These are phyloP conservation scores for Ustilago esculenta DNA, from an alignment of 1,284 basidiomycete genomes.

Conservation along the genomic window DNA sequence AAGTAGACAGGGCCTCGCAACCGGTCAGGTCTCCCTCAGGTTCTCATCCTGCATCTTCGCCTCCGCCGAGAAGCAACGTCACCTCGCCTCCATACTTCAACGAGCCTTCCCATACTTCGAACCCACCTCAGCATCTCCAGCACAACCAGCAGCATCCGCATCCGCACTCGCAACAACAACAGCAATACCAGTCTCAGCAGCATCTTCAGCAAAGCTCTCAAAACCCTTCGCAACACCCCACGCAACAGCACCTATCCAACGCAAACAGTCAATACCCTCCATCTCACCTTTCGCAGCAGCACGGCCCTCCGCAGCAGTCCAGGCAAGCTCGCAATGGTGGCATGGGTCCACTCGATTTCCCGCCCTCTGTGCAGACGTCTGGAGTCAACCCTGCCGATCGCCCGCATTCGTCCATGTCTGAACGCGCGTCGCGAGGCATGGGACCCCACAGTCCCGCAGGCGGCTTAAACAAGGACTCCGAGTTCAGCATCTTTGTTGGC, in stretches of 20 bases:
- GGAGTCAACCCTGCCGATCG: slow-evolving; percentile 27
- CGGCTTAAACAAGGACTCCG: slow-evolving; percentile 32
- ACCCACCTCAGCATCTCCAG: slow-evolving; percentile 16
- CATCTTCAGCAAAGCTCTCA: slow-evolving; percentile 5
- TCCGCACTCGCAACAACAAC: slow-evolving; percentile 7
- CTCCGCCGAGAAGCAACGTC: slow-evolving; percentile 37
- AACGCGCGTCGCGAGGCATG: slow-evolving; percentile 22
- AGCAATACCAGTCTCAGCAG: slow-evolving; percentile 14
- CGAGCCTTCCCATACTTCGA: slow-evolving; percentile 17
- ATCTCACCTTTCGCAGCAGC: slow-evolving; percentile 3
- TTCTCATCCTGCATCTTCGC: slow-evolving; percentile 34
- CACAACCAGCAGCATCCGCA: slow-evolving; percentile 12
- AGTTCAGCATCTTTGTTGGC: slow-evolving; percentile 61
- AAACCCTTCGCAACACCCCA: neutral
- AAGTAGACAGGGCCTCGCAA: slow-evolving; percentile 21
- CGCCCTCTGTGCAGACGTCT: slow-evolving; percentile 19
- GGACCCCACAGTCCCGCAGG: slow-evolving; percentile 26
- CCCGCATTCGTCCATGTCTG: slow-evolving; percentile 47
- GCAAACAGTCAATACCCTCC: slow-evolving; percentile 4
- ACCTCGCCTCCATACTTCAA: slow-evolving; percentile 40
- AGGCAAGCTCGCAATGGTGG: slow-evolving; percentile 27
- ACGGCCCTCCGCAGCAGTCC: slow-evolving; percentile 9
- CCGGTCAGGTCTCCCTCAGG: slow-evolving; percentile 30
- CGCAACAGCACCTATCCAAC: slow-evolving; percentile 4
- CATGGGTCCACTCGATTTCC: slow-evolving; percentile 44